phyloP scores from a whole-genome alignment of 306 rosid genomes.

The Luffa aegyptiaca region DNA sequence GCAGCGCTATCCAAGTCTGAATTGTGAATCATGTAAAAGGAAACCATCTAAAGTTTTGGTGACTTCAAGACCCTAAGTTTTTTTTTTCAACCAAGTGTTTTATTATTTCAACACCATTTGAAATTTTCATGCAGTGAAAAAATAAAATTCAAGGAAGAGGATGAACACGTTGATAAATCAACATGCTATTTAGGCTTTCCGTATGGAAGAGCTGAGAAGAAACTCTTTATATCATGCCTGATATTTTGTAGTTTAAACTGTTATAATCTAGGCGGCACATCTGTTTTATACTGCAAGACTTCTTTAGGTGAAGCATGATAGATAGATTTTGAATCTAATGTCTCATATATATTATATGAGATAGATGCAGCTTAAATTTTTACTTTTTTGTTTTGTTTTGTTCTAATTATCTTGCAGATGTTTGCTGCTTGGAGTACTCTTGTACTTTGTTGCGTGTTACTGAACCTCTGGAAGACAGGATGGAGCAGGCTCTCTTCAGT shows the following conservation, averaged over 20 bases:
- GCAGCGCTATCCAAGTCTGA: background rate
- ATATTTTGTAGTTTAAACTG: background rate
- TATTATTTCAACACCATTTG: background rate
- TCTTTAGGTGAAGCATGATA: background rate
- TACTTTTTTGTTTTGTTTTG: background rate
- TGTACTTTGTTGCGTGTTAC: slow-evolving; percentile 47
- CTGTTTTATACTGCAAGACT: background rate
- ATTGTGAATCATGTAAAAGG: background rate
- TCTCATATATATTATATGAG: background rate
- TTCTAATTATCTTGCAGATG: slow-evolving; percentile 25
- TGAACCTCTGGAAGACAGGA: slow-evolving; percentile 88
- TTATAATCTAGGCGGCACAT: background rate
- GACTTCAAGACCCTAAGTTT: background rate
- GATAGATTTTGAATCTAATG: background rate
- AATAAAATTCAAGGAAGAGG: background rate
- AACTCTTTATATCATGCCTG: background rate
- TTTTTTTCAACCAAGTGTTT: background rate
- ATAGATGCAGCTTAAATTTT: background rate
- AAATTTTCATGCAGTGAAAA: background rate
- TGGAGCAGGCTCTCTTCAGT: slow-evolving; percentile 94
- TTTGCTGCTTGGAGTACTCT: slow-evolving; percentile 50
- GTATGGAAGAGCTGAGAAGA: background rate
- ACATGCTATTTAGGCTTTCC: background rate
- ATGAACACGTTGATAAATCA: background rate
- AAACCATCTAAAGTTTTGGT: background rate